Evolutionary conservation across 2,329 filamentous ascomycete species (phyloP).

Genomic region (Esteya vermicola): DNA sequence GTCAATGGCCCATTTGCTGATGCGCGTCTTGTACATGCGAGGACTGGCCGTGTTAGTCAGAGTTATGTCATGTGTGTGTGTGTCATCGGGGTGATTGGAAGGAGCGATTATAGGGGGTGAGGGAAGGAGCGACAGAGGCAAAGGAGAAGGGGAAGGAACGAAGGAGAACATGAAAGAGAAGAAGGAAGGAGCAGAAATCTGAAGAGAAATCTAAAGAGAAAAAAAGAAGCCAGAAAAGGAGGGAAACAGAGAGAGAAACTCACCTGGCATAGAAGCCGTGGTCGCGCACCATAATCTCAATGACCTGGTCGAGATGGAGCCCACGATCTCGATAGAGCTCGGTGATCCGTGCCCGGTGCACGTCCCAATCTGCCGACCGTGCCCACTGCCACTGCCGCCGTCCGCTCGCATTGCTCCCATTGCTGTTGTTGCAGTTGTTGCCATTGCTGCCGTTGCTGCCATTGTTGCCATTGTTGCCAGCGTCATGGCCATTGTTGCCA

Average conservation of each 20-base stretch:
- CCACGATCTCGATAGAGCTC: constrained; percentile 14
- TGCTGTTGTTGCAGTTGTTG: not conserved
- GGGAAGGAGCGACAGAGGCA: not conserved
- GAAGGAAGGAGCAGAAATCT: not conserved
- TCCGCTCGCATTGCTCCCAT: no score
- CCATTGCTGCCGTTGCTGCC: not conserved
- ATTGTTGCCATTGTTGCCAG: not conserved
- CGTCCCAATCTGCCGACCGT: constrained; percentile 14
- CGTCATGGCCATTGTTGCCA: no score
- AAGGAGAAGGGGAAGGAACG: not conserved
- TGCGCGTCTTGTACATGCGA: constrained; percentile 20
- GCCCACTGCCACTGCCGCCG: constrained; percentile 8
- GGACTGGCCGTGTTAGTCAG: constrained; percentile 9
- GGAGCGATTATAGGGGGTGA: not conserved
- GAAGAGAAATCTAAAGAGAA: not conserved
- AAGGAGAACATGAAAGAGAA: not conserved
- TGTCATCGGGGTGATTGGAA: no score
- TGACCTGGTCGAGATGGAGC: constrained; percentile 15
- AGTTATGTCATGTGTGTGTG: no score
- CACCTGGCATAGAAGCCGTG: constrained; percentile 15
- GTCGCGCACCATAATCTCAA: constrained; percentile 14
- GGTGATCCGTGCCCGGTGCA: constrained; percentile 14
- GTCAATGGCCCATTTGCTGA: constrained; percentile 18
- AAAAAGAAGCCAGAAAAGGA: not conserved
- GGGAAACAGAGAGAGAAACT: not conserved